Evolutionary conservation across 306 rosid species (phyloP).

Genomic region (barrel medic (Medicago truncatula)): MtrunA17r5.0-ANR NC_053042.1:36129001-36129500

Average conservation of each 20-base stretch:
- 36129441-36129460: slow-evolving; percentile 25
- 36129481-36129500: neutral
- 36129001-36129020: slow-evolving; percentile 75
- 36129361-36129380: slow-evolving; percentile 31
- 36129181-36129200: slow-evolving; percentile 41
- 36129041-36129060: slow-evolving; percentile 78
- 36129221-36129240: neutral
- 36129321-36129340: slow-evolving; percentile 21
- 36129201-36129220: neutral
- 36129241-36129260: slow-evolving; percentile 5
- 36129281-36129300: slow-evolving; percentile 13
- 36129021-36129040: slow-evolving; percentile 76
- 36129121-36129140: neutral
- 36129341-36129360: slow-evolving; percentile 4
- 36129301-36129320: neutral
- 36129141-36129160: neutral
- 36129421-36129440: slow-evolving; percentile 45
- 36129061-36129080: slow-evolving; percentile 40
- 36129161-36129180: neutral
- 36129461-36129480: neutral
- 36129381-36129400: slow-evolving; percentile 16
- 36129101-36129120: neutral
- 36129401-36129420: slow-evolving; percentile 37
- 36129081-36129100: neutral
- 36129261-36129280: neutral